phyloP scores from a whole-genome alignment of 345 rosid genomes.

The Eucalyptus erythrocorys region DNA sequence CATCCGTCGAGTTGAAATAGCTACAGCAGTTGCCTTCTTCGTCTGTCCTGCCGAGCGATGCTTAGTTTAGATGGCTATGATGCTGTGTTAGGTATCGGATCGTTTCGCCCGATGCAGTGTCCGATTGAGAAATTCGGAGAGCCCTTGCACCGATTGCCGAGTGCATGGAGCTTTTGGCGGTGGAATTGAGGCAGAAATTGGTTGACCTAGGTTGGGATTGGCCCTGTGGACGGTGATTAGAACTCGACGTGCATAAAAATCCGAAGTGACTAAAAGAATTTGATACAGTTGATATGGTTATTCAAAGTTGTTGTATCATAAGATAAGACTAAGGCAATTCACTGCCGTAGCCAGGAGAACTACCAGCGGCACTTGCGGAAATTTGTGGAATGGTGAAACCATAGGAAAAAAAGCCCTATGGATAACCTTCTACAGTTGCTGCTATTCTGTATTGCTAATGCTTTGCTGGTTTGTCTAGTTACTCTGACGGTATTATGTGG shows the following conservation, averaged over 20 bases:
- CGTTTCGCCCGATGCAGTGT: not conserved
- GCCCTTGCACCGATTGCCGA: not conserved
- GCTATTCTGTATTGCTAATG: not conserved
- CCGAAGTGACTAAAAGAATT: not conserved
- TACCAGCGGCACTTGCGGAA: not conserved
- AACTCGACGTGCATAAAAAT: not conserved
- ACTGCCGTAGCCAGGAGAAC: accelerated
- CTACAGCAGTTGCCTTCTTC: not conserved
- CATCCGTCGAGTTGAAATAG: not conserved
- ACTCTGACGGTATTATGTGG: not conserved
- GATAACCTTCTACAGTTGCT: not conserved
- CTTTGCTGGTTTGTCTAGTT: not conserved
- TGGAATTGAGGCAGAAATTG: not conserved
- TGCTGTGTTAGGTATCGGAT: not conserved
- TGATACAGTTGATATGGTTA: accelerated
- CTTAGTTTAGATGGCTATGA: not conserved
- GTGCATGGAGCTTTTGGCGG: not conserved
- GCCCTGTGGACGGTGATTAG: not conserved
- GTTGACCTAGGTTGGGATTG: not conserved
- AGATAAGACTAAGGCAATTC: not conserved
- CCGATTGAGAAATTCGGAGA: not conserved
- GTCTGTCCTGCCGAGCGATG: not conserved
- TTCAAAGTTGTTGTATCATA: not conserved
- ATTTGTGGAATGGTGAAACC: not conserved
- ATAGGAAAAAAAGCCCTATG: not conserved